These are phyloP conservation scores for Diaporthe citri DNA, from an alignment of 2,329 filamentous ascomycete genomes.

Conservation along the genomic window DNA sequence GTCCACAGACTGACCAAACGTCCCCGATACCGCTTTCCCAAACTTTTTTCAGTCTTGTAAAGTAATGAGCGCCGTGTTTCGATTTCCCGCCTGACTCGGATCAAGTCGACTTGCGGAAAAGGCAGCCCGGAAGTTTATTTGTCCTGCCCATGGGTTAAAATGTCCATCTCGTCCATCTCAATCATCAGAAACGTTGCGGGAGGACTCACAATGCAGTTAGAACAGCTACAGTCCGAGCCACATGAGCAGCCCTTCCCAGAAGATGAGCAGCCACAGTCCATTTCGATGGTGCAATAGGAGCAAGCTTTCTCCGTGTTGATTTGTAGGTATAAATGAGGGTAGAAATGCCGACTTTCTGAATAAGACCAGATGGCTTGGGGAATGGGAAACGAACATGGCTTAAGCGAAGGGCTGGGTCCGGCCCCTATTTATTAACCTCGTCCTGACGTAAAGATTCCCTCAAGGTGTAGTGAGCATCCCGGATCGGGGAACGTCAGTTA, in stretches of 20 bases:
- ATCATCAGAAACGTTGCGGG: background rate
- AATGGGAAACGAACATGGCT: too few relatives aligned
- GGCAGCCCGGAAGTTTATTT: background rate
- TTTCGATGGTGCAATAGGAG: background rate
- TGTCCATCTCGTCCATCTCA: too few relatives aligned
- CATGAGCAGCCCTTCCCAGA: slow-evolving; percentile 5
- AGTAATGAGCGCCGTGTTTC: background rate
- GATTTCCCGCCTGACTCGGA: too few relatives aligned
- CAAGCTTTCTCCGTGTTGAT: background rate
- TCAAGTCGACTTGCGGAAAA: background rate
- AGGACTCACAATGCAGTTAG: slow-evolving; percentile 9
- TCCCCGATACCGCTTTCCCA: background rate
- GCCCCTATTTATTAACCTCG: background rate
- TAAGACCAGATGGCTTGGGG: too few relatives aligned
- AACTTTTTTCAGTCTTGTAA: background rate
- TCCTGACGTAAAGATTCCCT: fast-evolving
- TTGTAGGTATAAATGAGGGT: background rate
- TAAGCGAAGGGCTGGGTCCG: too few relatives aligned
- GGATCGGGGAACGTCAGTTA: background rate
- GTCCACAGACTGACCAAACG: background rate
- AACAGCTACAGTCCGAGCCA: slow-evolving; percentile 2
- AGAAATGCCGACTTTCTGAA: too few relatives aligned
- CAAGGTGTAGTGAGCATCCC: background rate
- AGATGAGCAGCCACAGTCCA: slow-evolving; percentile 14
- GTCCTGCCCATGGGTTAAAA: background rate